Evolutionary conservation across 2,329 filamentous ascomycete genomes (phyloP).

Genomic region (Epichloe bromicola): DNA sequence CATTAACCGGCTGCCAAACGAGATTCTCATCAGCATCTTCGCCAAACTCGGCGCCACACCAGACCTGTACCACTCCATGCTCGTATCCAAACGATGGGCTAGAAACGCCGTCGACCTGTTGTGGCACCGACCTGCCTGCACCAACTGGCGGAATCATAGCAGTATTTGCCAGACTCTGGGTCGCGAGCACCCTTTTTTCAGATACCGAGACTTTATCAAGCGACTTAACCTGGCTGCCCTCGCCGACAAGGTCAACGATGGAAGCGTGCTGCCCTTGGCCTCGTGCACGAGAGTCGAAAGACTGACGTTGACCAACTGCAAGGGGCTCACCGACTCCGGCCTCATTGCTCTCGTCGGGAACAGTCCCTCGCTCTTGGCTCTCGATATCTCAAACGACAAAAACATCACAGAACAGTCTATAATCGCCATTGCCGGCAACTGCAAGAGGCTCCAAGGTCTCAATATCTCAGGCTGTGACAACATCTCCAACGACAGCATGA

Average conservation of each 20-base stretch:
- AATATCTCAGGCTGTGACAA: slow-evolving; percentile 81
- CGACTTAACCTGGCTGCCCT: slow-evolving; percentile 79
- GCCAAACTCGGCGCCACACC: slow-evolving; percentile 61
- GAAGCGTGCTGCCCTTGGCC: slow-evolving; percentile 69
- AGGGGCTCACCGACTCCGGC: slow-evolving; percentile 70
- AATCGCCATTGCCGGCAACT: slow-evolving; percentile 65
- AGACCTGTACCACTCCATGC: slow-evolving; percentile 79
- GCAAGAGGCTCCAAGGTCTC: slow-evolving; percentile 73
- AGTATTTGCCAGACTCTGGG: slow-evolving; percentile 70
- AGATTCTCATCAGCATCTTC: slow-evolving; percentile 90
- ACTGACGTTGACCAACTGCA: slow-evolving; percentile 83
- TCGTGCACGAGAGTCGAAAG: slow-evolving; percentile 86
- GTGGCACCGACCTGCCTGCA: slow-evolving; percentile 89
- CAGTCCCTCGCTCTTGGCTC: slow-evolving; percentile 69
- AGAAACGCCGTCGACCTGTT: slow-evolving; percentile 83
- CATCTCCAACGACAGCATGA: slow-evolving; percentile 77
- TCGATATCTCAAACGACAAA: slow-evolving; percentile 79
- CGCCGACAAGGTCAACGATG: slow-evolving; percentile 66
- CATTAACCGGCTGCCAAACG: slow-evolving; percentile 75
- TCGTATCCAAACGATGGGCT: slow-evolving; percentile 90
- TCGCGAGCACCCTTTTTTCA: slow-evolving; percentile 64
- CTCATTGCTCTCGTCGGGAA: slow-evolving; percentile 66
- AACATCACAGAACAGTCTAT: slow-evolving; percentile 76
- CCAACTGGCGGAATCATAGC: slow-evolving; percentile 68
- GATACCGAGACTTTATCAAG: slow-evolving; percentile 82